phyloP scores from a whole-genome alignment of 2,329 filamentous ascomycete species.

The Alternaria tenuissima region DNA sequence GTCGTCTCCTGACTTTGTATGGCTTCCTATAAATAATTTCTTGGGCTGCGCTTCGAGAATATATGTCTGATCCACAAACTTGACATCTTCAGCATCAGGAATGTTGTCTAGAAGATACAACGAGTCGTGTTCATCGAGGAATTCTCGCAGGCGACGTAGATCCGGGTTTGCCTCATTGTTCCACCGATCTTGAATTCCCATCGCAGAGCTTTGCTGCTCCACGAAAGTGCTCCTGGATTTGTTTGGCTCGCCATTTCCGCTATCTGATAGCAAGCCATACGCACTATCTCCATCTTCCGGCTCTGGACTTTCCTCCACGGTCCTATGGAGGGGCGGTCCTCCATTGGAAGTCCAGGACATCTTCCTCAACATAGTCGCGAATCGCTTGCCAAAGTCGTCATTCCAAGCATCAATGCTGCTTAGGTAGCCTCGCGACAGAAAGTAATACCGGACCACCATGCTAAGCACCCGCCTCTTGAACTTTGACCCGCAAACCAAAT shows the following conservation, averaged over 20 bases:
- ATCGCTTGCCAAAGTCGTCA: slow-evolving; percentile 8
- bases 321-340: not conserved
- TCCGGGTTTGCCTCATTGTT: slow-evolving; percentile 8
- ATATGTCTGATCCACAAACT: slow-evolving; percentile 16
- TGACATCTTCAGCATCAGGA: slow-evolving; percentile 11
- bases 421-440: slow-evolving; percentile 10
- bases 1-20: slow-evolving; percentile 8
- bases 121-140: slow-evolving; percentile 8
- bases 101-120: slow-evolving; percentile 20
- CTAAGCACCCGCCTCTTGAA: slow-evolving; percentile 15
- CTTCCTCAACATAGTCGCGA: slow-evolving; percentile 3
- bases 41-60: slow-evolving; percentile 14
- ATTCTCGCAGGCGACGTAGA: slow-evolving; percentile 5
- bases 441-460: slow-evolving; percentile 19
- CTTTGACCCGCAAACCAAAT: slow-evolving; percentile 2
- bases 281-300: slow-evolving; percentile 9
- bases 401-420: slow-evolving; percentile 6
- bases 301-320: slow-evolving; percentile 19
- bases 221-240: not conserved
- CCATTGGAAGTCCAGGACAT: not conserved
- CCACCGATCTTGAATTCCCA: not conserved
- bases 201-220: slow-evolving; percentile 1
- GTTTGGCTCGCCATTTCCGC: not conserved
- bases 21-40: slow-evolving; percentile 19
- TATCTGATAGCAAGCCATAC: slow-evolving; percentile 6